Conservation (phyloP, 139 green algal genomes). For the Tetraselmis chui region DNA sequence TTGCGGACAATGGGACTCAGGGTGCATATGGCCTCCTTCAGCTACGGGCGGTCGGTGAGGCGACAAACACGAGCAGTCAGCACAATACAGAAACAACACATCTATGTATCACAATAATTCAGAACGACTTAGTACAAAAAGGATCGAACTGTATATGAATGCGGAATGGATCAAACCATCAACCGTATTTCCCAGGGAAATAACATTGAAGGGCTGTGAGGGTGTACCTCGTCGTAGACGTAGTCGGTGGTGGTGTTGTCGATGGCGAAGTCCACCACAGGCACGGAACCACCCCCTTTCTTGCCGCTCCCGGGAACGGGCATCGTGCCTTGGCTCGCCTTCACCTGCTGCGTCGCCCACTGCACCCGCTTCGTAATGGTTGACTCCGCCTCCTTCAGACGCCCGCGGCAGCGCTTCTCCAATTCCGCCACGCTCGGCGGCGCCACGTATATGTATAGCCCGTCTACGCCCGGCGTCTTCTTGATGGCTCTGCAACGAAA, state of each 20-base stretch:
- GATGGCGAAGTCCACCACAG: background rate
- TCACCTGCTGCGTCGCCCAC: constrained; percentile 33
- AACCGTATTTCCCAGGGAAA: too few relatives aligned
- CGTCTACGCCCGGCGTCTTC: constrained; percentile 37
- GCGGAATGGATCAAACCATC: too few relatives aligned
- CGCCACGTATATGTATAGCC: constrained; percentile 51
- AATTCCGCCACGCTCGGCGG: constrained; percentile 47
- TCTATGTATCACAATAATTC: too few relatives aligned
- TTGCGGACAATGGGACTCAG: constrained; percentile 69
- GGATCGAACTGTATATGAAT: too few relatives aligned
- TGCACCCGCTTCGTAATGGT: constrained; percentile 45
- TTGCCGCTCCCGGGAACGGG: too few relatives aligned
- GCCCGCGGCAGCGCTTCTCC: constrained; percentile 33
- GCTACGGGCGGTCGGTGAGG: constrained; percentile 13
- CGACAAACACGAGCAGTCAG: too few relatives aligned
- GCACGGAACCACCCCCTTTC: background rate
- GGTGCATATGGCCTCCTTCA: constrained; percentile 60
- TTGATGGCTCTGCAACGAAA: background rate
- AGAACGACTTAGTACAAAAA: too few relatives aligned
- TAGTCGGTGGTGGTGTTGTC: background rate
- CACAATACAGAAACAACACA: too few relatives aligned
- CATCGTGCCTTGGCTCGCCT: background rate
- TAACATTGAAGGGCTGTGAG: too few relatives aligned
- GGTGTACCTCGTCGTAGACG: background rate
- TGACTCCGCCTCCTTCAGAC: constrained; percentile 41